A percentile compares a stretch with the other conserved stretches of the same genome.
Conservation (phyloP, 345 rosid genomes). For the Hirschfeldia incana region DNA sequence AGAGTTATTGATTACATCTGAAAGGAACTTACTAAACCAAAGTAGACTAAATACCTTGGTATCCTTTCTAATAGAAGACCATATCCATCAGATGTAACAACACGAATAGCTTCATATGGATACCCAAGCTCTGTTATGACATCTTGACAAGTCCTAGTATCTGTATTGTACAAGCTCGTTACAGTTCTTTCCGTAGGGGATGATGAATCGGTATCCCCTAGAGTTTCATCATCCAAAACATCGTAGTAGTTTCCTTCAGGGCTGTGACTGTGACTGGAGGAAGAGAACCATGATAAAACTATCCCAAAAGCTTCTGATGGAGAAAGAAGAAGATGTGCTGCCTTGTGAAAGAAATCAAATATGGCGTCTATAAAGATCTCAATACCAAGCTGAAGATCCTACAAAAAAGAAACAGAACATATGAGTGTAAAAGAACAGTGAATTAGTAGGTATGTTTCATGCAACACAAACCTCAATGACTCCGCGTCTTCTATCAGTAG, state of each 20-base stretch:
- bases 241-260: slow-evolving; percentile 21
- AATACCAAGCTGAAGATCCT: slow-evolving; percentile 82
- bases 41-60: slow-evolving; percentile 61
- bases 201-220: slow-evolving; percentile 60
- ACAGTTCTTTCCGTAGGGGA: slow-evolving; percentile 47
- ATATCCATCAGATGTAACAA: slow-evolving; percentile 89
- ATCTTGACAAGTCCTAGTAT: slow-evolving; percentile 92
- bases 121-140: slow-evolving; percentile 98
- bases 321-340: slow-evolving; percentile 70
- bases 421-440: no score
- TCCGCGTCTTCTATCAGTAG: slow-evolving; percentile 91
- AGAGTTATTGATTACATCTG: neutral
- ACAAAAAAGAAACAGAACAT: no score
- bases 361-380: slow-evolving; percentile 76
- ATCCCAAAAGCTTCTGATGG: slow-evolving; percentile 57
- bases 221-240: slow-evolving; percentile 42
- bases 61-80: slow-evolving; percentile 90
- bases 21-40: neutral
- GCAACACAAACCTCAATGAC: slow-evolving; percentile 57
- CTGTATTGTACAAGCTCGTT: slow-evolving; percentile 61
- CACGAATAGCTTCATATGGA: slow-evolving; percentile 92
- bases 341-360: slow-evolving; percentile 74
- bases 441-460: no score
- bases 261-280: neutral
- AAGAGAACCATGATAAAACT: slow-evolving; percentile 52